Evolutionary conservation across 768 basidiomycete genomes (phyloP).

Genomic region (Dioszegia hungarica): DNA sequence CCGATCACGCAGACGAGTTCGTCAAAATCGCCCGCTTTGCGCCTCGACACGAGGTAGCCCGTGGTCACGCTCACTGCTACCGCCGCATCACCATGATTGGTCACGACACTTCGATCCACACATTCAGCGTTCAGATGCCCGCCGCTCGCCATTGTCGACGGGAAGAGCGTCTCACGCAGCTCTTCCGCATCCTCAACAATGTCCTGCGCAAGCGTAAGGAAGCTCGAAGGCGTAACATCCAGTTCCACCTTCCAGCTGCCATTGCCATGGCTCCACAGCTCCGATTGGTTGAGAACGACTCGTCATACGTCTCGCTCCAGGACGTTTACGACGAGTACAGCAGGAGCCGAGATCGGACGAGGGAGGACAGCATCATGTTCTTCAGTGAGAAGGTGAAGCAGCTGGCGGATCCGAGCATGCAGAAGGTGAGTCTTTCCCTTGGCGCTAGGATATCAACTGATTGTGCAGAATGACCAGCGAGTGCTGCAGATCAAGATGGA

Average conservation of each 20-base stretch:
- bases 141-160: constrained; percentile 77
- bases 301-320: constrained; percentile 81
- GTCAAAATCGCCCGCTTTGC: constrained; percentile 84
- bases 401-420: constrained; percentile 41
- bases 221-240: constrained; percentile 80
- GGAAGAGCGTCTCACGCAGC: constrained; percentile 85
- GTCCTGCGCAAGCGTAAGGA: constrained; percentile 84
- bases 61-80: constrained; percentile 79
- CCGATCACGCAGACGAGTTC: constrained; percentile 88
- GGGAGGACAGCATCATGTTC: constrained; percentile 82
- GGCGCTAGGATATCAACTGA: not conserved
- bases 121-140: constrained; percentile 87
- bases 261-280: constrained; percentile 71
- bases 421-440: constrained; percentile 1
- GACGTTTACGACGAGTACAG: constrained; percentile 94
- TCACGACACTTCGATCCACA: constrained; percentile 78
- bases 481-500: constrained; percentile 56
- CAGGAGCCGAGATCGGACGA: constrained; percentile 63
- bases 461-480: constrained; percentile 22
- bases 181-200: constrained; percentile 91
- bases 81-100: constrained; percentile 87
- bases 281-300: constrained; percentile 83
- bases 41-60: constrained; percentile 82
- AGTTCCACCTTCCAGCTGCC: constrained; percentile 84
- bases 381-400: constrained; percentile 73